Base-by-base conservation (phyloP, 1,284 basidiomycete species). In the Trichosporon coremiiforme region DNA sequence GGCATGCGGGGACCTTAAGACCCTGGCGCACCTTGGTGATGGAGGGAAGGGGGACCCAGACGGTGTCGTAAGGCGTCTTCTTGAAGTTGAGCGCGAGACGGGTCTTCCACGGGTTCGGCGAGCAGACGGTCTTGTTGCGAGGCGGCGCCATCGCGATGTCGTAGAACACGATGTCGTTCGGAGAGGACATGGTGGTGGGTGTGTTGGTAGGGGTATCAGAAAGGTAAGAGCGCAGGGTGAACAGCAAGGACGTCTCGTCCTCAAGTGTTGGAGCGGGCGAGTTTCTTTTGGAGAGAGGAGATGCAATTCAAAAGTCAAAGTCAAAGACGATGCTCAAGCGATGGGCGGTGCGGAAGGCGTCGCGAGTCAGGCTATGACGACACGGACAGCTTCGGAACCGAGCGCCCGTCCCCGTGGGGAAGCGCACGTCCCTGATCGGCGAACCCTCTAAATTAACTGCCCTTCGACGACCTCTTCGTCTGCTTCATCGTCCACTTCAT, bases 61-160 rank as follows among this genome's bases (percentile, higher is more conserved):
- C 57, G 15, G 57, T 62, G 29, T 33, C 5, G 31, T 62, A 62
- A 5, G 57, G 29, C 10, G 22, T 17, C 20, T n/a, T 20, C 57
- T 62, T 62, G 57, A 62, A 62, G 57, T 62, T 62, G 57, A 62
- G 57, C 57, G 31, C 57, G 17, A 35, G 31, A 2, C 57, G 57
- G 0, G 57, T 33, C 57, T 62, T 62, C 57, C 57, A 62, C 13
- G 57, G 57, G 57, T 62, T 62, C 4, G 57, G 57, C 13, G 57
- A 62, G 29, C 57, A 62, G 57, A n/a, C 29, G 17, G 29, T 62
- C 57, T 33, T n/a, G 29, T 31, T 8, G 57, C 57, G 57, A 17
- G 57, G 57, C 1, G 57, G 57, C 15, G 57, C 57, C 57, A 62
- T 62, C 31, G 57, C 57, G 4, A 62, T 62, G 57, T 62, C 57